A percentile compares a stretch with the other conserved stretches of the same genome.
Conservation (phyloP, 164 flowering plant genomes). For the Magnolia officinalis region DNA sequence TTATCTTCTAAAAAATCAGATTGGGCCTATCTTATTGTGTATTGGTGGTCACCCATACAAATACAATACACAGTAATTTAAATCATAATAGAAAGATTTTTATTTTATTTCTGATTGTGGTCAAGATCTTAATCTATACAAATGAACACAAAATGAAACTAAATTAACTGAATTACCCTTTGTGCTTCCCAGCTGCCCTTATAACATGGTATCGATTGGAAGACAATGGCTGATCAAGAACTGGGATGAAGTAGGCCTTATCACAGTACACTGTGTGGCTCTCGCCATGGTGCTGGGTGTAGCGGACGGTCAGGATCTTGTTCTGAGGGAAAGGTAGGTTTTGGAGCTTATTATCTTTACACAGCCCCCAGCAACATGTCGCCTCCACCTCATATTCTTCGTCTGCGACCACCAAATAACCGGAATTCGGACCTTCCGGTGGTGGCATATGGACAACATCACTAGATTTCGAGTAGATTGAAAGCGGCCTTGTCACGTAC, state of each 20-base stretch:
- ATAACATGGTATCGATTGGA: constrained; percentile 52
- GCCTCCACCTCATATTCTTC: constrained; percentile 26
- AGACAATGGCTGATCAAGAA: constrained; percentile 49
- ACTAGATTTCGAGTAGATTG: constrained; percentile 24
- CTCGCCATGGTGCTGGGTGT: too few species aligned
- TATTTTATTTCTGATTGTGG: too few species aligned
- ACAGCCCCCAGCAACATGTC: constrained; percentile 26
- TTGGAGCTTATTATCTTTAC: constrained; percentile 15
- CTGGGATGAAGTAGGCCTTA: constrained; percentile 41
- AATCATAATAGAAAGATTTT: too few species aligned
- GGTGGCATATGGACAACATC: constrained; percentile 6
- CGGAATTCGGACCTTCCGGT: constrained; percentile 35
- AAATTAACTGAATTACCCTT: constrained; percentile 34
- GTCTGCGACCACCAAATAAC: constrained; percentile 32
- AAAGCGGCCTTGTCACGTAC: constrained; percentile 46
- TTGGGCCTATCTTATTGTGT: too few species aligned
- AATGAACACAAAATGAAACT: too few species aligned
- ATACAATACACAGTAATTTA: too few species aligned
- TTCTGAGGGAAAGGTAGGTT: constrained; percentile 45
- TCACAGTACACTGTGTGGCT: neutral
- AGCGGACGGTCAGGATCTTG: constrained; percentile 20
- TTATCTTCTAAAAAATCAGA: too few species aligned
- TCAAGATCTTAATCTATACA: too few species aligned
- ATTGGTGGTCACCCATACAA: too few species aligned
- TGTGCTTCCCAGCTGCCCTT: constrained; percentile 34